Conservation (phyloP, 768 basidiomycete genomes). For the Suillus brevipes region DNA sequence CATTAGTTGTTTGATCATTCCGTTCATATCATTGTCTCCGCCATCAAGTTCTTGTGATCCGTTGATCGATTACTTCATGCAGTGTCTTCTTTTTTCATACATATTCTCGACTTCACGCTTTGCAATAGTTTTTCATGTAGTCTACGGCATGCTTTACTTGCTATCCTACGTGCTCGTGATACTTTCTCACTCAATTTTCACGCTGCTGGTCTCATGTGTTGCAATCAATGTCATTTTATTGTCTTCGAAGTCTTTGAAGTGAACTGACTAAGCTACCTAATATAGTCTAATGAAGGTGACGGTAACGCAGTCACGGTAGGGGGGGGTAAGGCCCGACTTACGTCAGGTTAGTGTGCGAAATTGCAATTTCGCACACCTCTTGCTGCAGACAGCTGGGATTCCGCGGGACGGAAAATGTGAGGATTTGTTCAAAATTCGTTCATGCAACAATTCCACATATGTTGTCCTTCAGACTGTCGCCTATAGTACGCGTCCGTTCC, state of each 20-base stretch:
- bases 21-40: not conserved
- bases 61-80: not conserved
- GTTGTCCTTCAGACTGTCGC: not conserved
- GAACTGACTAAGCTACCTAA: no score
- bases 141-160: not conserved
- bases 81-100: not conserved
- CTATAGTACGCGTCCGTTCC: not conserved
- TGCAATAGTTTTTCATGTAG: not conserved
- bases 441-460: not conserved
- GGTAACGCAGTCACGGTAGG: no score
- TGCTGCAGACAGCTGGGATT: not conserved
- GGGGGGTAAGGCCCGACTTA: no score
- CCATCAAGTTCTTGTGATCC: not conserved
- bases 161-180: not conserved
- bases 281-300: no score
- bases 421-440: not conserved
- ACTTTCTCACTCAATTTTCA: not conserved
- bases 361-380: no score
- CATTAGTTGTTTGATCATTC: no score
- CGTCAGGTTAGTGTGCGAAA: no score
- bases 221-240: no score
- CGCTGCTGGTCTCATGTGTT: no score
- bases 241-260: no score
- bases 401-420: not conserved
- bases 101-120: not conserved